Evolutionary conservation across 2,329 filamentous ascomycete species (phyloP).

Genomic region (Pezizomycotina sp.): DNA sequence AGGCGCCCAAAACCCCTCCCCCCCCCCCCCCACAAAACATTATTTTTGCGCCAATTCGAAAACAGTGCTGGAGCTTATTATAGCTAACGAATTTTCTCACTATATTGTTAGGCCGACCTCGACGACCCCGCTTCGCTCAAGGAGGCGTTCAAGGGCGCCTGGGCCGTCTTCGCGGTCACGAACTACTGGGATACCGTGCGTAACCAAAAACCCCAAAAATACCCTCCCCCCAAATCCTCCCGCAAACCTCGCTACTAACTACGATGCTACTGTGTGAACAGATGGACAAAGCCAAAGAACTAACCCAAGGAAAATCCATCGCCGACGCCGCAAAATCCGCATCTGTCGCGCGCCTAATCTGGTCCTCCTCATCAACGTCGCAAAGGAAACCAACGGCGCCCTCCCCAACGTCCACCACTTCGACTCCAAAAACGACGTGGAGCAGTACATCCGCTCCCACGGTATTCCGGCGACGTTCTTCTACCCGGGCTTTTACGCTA

Average conservation of each 20-base stretch:
- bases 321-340: constrained; percentile 27
- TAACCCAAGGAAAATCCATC: constrained; percentile 38
- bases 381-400: constrained; percentile 22
- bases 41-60: too few species aligned
- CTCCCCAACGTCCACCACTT: constrained; percentile 32
- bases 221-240: background rate
- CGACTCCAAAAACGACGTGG: constrained; percentile 41
- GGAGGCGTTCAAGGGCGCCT: constrained; percentile 30
- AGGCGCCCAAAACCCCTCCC: too few species aligned
- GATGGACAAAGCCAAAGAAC: constrained; percentile 6
- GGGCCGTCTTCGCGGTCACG: constrained; percentile 27
- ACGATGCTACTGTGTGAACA: constrained; percentile 10
- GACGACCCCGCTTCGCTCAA: constrained; percentile 27
- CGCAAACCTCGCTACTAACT: too few species aligned
- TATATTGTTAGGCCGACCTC: constrained; percentile 33
- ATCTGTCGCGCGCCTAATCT: constrained; percentile 27
- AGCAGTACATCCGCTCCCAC: constrained; percentile 36
- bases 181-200: constrained; percentile 6
- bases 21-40: too few species aligned
- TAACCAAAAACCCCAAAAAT: too few species aligned
- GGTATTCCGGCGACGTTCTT: constrained; percentile 38
- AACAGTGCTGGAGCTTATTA: too few species aligned
- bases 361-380: constrained; percentile 27
- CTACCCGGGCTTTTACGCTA: constrained; percentile 39
- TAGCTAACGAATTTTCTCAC: too few species aligned